Percentiles rank a stretch among this genome's conserved stretches.
Conservation (phyloP, 2,329 filamentous ascomycete species). For the Sodiomyces alkalinus region DNA sequence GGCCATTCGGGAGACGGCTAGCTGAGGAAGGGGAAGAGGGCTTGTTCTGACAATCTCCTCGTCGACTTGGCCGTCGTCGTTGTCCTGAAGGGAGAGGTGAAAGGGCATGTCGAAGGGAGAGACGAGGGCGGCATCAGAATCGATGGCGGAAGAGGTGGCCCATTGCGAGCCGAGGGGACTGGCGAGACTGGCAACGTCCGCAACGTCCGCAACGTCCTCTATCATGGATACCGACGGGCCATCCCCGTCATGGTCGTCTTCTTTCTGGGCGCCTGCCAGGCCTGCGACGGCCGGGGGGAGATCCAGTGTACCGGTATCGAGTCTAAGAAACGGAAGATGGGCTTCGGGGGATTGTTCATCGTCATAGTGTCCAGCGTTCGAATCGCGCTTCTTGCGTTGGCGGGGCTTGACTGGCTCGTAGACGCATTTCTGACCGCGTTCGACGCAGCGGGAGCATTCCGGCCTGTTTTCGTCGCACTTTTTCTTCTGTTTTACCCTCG, state of each 20-base stretch:
- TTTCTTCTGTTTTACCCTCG: conserved; percentile 33
- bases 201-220: conserved; percentile 1
- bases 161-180: not conserved
- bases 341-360: conserved; percentile 2
- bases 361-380: conserved; percentile 5
- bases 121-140: conserved; percentile 8
- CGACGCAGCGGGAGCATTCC: conserved; percentile 32
- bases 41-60: conserved; percentile 13
- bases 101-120: conserved; percentile 18
- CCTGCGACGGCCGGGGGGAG: no score
- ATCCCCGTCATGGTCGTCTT: not conserved
- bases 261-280: no score
- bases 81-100: conserved; percentile 13
- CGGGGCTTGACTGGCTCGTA: conserved; percentile 32
- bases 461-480: conserved; percentile 40
- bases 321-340: no score
- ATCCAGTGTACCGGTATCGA: no score
- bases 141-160: not conserved
- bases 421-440: conserved; percentile 30
- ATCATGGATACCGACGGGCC: not conserved
- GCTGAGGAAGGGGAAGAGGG: not conserved
- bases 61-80: conserved; percentile 13
- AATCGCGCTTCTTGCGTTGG: conserved; percentile 19
- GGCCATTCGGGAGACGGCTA: conserved; percentile 7
- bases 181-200: not conserved